Evolutionary conservation across 768 basidiomycete species (phyloP), one percentile per base, ranked within the genome.

Genomic region (Tulasnella sp.): DNA sequence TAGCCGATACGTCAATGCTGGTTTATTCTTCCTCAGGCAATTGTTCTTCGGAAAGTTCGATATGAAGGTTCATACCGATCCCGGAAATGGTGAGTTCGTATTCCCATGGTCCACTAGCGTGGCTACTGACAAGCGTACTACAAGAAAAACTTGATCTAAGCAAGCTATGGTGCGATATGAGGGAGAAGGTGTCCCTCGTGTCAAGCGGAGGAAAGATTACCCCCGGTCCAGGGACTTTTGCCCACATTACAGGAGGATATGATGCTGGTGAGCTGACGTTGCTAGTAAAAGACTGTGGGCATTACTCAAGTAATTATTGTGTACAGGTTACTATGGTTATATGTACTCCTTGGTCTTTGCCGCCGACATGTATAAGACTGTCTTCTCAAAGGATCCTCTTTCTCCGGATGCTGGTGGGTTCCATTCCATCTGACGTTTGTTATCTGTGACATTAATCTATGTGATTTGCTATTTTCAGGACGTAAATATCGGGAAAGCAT

Each of bases 41-140:
- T 67, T 90, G 5, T 90, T 88, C 73, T 87, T 86, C 59, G 85
- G 79, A 54, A 77, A 77, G 58, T 85, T 78, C 57, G 84, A 87
- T 63, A 71, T 83, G 59, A 76, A 78, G 60, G 76, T 85, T 6
- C 83, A 84, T 64, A 80, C 77, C 1, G 75, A 77, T 57, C 40
- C 40, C 9, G 9, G 19, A 19, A 71, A 79, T 69, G 73, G 83
- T 78, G 34, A 33, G 65, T 57, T 13, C 4, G 5, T 28, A 34
- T 27, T 31, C 9, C 31, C 29, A n/a, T 1, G 1, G 13, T 43
- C 45, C 8, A 19, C 3, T 19, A 33, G 28, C 1, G 16, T 9
- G 20, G 28, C 16, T 34, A 7, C 19, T 20, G 9, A 37, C 22
- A n/a, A 22, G 53, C 37, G 53, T 16, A 32, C 47, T 54, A 24